Evolutionary conservation across 108 stramenopile genomes (phyloP), one percentile per base, ranked within the genome.

Genomic region (Discostella stelligeroides): DNA sequence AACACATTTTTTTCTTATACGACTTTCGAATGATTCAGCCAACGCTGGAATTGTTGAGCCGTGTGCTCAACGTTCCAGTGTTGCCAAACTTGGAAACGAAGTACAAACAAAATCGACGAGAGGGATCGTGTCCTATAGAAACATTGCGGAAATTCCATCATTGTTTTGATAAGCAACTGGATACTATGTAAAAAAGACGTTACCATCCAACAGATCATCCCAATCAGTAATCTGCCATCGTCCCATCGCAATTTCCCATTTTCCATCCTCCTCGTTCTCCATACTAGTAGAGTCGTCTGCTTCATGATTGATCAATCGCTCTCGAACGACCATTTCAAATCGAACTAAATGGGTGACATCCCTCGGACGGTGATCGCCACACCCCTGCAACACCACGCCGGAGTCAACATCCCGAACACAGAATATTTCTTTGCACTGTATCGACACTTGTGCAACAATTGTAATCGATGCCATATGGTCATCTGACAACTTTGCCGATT

Each of bases 161-260:
- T 17, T 63, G 63, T 24, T 63, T 63, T 25, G 63, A 63, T 49
- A 27, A 63, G 46, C 13, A 63, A 49, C 63, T 63, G 11, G 30
- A 37, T 56, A 34, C 34, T 34, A 71, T 9, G 65, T 76, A 63
- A 78, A 86, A 80, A 80, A 88, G 12, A 81, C 69, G 38, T 83
- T 81, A 0, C 81, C 79, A 24, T 80, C 82, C 30, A 85, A 60
- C 41, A 88, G 20, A 71, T 88, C 87, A 70, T 88, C 87, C 79
- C 82, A 83, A 63, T 86, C 86, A 2, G 86, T 83, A 15, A 86
- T 84, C 43, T 82, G 80, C 82, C 82, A 88, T 51, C 70, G 54
- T 8, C 76, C 82, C 23, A 83, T 50, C 30, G 39, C 69, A 21
- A 74, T 38, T 14, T 60, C 57, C 58, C 65, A 49, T 47, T 57